Evolutionary conservation across 2,329 filamentous ascomycete species (phyloP).

Genomic region (Camillea tinctor): DNA sequence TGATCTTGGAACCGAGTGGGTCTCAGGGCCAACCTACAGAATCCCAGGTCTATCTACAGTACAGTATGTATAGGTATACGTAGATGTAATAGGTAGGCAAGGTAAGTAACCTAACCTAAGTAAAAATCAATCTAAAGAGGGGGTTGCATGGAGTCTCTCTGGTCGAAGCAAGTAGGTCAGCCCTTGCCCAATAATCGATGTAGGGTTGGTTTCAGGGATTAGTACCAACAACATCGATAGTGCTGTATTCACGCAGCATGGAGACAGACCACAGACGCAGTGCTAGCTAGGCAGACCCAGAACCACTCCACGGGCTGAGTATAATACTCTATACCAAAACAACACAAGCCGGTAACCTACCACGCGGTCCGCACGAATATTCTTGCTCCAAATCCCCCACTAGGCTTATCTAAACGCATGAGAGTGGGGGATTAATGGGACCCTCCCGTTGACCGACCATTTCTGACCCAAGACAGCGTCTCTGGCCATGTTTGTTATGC

Average conservation of each 20-base stretch:
- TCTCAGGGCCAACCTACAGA: background rate
- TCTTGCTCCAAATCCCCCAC: background rate
- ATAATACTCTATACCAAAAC: background rate
- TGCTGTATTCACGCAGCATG: background rate
- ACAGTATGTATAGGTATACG: no score
- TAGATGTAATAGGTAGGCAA: no score
- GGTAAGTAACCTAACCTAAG: no score
- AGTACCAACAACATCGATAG: background rate
- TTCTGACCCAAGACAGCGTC: background rate
- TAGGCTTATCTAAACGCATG: background rate
- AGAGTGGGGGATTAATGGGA: background rate
- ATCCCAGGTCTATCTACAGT: background rate
- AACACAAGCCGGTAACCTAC: background rate
- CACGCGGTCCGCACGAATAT: background rate
- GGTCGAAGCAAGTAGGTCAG: background rate
- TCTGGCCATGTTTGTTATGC: background rate
- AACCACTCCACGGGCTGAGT: background rate
- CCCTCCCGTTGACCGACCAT: background rate
- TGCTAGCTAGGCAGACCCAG: background rate
- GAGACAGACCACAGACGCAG: background rate
- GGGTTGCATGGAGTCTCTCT: background rate
- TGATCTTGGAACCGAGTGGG: background rate
- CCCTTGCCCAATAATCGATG: background rate
- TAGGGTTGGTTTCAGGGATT: background rate
- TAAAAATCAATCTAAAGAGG: background rate